Conservation (phyloP, 805 yeast genomes). For the Peterozyma xylosa region DNA sequence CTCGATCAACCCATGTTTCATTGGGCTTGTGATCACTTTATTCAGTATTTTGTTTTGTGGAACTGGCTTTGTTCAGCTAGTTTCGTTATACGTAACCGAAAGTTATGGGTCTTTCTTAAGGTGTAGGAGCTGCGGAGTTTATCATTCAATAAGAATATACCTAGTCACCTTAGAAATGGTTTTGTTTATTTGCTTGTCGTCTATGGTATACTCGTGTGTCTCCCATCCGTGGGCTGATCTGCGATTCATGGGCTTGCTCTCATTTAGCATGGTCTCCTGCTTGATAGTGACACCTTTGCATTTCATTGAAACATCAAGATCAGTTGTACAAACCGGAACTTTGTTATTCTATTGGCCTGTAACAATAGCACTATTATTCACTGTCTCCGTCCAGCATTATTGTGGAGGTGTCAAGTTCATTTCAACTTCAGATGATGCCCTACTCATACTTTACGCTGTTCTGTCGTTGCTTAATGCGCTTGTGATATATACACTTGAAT, state of each 20-base stretch:
- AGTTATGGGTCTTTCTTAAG: background rate
- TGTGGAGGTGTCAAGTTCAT: background rate
- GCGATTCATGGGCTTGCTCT: too few species aligned
- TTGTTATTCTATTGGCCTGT: background rate
- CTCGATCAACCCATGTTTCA: background rate
- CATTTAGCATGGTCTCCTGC: background rate
- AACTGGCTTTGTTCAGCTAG: background rate
- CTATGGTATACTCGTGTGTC: too few species aligned
- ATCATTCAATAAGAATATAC: background rate
- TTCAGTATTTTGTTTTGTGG: background rate
- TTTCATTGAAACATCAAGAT: background rate
- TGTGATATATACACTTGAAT: background rate
- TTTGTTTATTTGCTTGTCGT: too few species aligned
- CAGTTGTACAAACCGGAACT: background rate
- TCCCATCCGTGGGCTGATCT: too few species aligned
- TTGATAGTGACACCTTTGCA: background rate
- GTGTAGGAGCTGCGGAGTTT: background rate
- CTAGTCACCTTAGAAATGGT: background rate
- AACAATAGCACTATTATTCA: background rate
- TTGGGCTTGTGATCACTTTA: background rate
- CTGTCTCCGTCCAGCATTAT: background rate
- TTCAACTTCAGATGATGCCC: background rate
- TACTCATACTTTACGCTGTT: background rate
- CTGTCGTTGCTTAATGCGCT: background rate
- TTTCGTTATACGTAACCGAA: background rate